A percentile compares a stretch with the other conserved stretches of the same genome.
phyloP scores from a whole-genome alignment of 2,329 filamentous ascomycete genomes.

The Penicillium sp. region DNA sequence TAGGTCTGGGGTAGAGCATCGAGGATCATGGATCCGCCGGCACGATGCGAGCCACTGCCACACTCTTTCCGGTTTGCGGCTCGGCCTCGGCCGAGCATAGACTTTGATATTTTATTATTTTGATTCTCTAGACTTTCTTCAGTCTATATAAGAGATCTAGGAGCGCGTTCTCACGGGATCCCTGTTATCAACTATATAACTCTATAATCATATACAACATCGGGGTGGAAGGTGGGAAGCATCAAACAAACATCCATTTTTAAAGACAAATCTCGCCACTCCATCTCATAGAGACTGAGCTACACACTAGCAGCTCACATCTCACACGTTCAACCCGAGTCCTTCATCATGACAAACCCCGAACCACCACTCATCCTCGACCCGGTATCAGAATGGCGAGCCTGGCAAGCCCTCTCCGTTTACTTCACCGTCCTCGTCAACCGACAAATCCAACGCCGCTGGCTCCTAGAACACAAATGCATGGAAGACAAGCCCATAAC shows the following conservation, averaged over 20 bases:
- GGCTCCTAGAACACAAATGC: constrained; percentile 24
- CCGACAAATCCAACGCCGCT: constrained; percentile 25
- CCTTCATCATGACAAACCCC: neutral
- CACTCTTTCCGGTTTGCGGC: neutral
- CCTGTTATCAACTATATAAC: neutral
- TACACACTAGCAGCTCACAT: neutral
- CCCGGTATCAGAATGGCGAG: constrained; percentile 25
- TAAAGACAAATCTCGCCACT: neutral
- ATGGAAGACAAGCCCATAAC: constrained; percentile 16
- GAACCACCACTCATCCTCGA: constrained; percentile 13
- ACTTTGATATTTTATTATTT: neutral
- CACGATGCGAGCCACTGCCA: neutral
- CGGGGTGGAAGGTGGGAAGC: neutral
- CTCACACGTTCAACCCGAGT: neutral
- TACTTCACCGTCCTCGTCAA: constrained; percentile 26
- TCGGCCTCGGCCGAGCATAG: constrained; percentile 8
- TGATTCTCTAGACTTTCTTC: neutral
- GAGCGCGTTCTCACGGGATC: too few relatives aligned
- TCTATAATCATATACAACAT: neutral
- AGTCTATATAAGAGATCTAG: neutral
- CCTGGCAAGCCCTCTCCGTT: constrained; percentile 22
- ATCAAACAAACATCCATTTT: neutral
- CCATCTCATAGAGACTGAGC: neutral
- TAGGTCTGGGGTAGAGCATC: constrained; percentile 13
- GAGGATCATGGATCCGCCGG: neutral